Evolutionary conservation across 2,329 filamentous ascomycete genomes (phyloP).

Genomic region (Aspergillus spinulosporus): DNA sequence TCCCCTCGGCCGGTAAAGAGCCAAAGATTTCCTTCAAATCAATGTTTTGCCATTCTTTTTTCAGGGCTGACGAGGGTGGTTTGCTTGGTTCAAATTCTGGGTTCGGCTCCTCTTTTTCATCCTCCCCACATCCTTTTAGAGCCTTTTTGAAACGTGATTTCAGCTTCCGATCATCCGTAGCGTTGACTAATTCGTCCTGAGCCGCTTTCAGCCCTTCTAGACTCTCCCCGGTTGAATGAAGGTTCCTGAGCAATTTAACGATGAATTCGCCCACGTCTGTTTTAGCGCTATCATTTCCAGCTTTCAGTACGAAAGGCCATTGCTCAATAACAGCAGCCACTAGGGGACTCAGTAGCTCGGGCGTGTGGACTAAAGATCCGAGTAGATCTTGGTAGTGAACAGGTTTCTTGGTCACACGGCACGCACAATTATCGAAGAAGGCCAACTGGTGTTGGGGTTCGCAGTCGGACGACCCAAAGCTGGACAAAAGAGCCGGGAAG

Average conservation of each 20-base stretch:
- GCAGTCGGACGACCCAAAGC: conserved; percentile 37
- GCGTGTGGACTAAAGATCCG: conserved; percentile 40
- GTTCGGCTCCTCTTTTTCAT: conserved; percentile 18
- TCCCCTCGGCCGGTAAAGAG: conserved; percentile 48
- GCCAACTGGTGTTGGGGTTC: conserved; percentile 52
- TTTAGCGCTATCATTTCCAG: conserved; percentile 47
- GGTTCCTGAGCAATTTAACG: conserved; percentile 57
- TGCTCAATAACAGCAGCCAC: conserved; percentile 74
- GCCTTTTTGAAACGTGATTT: conserved; percentile 42
- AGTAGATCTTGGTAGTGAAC: conserved; percentile 72
- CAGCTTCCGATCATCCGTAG: conserved; percentile 40
- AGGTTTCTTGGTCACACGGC: conserved; percentile 71
- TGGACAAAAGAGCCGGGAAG: conserved; percentile 42
- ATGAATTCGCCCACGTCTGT: conserved; percentile 59
- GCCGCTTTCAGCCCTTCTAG: conserved; percentile 48
- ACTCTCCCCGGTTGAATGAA: conserved; percentile 56
- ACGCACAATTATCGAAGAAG: conserved; percentile 82
- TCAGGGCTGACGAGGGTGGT: conserved; percentile 18
- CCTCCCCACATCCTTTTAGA: conserved; percentile 21
- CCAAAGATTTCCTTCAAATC: conserved; percentile 57
- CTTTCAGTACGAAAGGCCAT: conserved; percentile 65
- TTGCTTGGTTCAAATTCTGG: conserved; percentile 13
- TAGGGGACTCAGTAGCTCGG: conserved; percentile 60
- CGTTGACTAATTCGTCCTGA: conserved; percentile 46
- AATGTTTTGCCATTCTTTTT: conserved; percentile 29